phyloP scores from a whole-genome alignment of 805 yeast species.

The Candida sithepensis region DNA sequence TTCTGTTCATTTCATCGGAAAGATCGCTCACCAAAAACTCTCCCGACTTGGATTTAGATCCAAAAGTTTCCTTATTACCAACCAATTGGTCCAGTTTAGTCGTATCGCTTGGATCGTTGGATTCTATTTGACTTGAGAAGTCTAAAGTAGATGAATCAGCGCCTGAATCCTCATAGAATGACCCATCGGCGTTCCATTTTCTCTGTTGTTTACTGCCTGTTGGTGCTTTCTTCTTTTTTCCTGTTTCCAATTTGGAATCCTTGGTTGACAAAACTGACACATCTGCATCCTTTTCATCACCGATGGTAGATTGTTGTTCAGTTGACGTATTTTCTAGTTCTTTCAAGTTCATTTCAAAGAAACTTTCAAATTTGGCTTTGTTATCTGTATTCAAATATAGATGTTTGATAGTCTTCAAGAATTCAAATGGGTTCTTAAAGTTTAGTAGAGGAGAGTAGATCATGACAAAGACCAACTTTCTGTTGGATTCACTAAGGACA shows the following conservation, averaged over 20 bases:
- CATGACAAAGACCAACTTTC: constrained; percentile 38
- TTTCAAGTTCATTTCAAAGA: constrained; percentile 35
- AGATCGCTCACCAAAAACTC: constrained; percentile 65
- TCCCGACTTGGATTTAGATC: constrained; percentile 44
- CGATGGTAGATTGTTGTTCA: constrained; percentile 3
- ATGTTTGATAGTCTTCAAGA: constrained; percentile 22
- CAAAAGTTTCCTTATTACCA: constrained; percentile 40
- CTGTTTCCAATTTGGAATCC: neutral
- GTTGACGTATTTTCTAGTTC: constrained; percentile 24
- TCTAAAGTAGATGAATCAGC: constrained; percentile 44
- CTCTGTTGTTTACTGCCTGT: constrained; percentile 41
- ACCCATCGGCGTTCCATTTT: constrained; percentile 67
- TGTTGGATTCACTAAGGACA: constrained; percentile 34
- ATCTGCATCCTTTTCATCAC: constrained; percentile 3
- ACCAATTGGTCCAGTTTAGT: constrained; percentile 29
- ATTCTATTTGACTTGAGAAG: constrained; percentile 41
- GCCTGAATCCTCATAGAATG: constrained; percentile 40
- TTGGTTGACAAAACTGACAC: neutral
- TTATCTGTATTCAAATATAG: constrained; percentile 23
- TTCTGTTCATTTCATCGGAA: constrained; percentile 46
- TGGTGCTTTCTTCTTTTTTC: constrained; percentile 13
- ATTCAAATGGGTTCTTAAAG: constrained; percentile 27
- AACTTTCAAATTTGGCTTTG: constrained; percentile 34
- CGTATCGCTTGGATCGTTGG: constrained; percentile 15
- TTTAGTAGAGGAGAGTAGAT: constrained; percentile 37